These are phyloP conservation scores for Metarhizium robertsii DNA, from an alignment of 2,329 filamentous ascomycete genomes.

Conservation along the genomic window DNA sequence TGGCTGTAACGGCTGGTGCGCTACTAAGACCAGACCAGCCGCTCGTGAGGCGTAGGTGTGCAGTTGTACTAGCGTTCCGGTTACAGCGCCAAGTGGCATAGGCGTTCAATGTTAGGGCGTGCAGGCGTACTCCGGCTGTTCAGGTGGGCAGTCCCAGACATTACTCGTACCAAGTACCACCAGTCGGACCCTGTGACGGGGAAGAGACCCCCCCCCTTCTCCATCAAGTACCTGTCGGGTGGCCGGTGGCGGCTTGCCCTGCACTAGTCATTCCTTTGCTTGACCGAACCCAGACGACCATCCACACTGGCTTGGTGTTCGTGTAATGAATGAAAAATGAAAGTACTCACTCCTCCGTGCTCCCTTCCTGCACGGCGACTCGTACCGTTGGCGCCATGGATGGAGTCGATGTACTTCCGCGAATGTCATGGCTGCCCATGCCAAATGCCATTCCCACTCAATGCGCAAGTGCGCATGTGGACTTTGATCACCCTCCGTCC, in stretches of 20 bases:
- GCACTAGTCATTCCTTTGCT: not conserved
- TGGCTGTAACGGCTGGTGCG: no score
- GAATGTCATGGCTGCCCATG: not conserved
- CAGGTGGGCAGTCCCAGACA: not conserved
- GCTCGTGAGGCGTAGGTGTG: not conserved
- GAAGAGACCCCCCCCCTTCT: not conserved
- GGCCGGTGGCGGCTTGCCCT: not conserved
- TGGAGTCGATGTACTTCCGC: not conserved
- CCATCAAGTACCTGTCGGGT: not conserved
- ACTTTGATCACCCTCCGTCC: slow-evolving; percentile 6
- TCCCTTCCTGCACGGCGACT: not conserved
- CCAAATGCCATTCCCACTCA: not conserved
- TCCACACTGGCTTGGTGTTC: not conserved
- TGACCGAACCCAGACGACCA: not conserved
- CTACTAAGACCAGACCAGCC: no score
- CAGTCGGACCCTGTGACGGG: not conserved
- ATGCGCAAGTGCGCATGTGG: not conserved
- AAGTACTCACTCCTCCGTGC: not conserved
- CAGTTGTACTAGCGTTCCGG: not conserved
- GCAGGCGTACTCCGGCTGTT: not conserved
- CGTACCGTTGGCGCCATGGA: not conserved
- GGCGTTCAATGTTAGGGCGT: no score
- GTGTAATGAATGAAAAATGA: not conserved
- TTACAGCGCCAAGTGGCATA: no score
- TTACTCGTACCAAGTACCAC: not conserved